These are phyloP conservation scores for Diaporthe ilicicola DNA, from an alignment of 2,329 filamentous ascomycete genomes.

Conservation along the genomic window DNA sequence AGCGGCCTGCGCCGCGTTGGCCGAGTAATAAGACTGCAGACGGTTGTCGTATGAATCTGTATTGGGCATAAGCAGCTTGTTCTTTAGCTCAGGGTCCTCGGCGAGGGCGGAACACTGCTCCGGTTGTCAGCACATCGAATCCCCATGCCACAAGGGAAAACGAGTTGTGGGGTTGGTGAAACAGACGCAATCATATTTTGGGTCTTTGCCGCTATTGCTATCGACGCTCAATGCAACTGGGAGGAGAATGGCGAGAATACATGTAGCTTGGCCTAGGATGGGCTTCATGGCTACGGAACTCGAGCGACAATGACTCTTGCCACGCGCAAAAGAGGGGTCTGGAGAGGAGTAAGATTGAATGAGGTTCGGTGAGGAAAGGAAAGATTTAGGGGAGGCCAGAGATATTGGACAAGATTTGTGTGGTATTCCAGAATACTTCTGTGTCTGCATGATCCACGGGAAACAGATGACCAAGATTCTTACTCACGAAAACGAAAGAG, in stretches of 20 bases:
- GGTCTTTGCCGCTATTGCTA: too few relatives aligned
- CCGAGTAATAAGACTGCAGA: conserved; percentile 47
- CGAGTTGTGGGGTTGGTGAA: neutral
- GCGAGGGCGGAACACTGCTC: conserved; percentile 41
- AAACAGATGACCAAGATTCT: neutral
- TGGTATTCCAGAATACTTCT: neutral
- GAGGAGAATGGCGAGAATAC: neutral
- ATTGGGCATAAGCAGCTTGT: conserved; percentile 42
- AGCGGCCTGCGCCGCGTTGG: conserved; percentile 45
- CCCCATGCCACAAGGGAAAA: too few relatives aligned
- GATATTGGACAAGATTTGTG: neutral
- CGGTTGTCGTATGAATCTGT: conserved; percentile 41
- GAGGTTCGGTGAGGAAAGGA: neutral
- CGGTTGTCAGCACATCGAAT: neutral
- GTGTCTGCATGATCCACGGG: neutral
- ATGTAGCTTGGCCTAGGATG: neutral
- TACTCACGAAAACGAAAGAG: neutral
- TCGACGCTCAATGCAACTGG: neutral
- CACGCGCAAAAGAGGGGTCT: neutral
- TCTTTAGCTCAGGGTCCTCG: conserved; percentile 36
- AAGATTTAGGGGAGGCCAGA: too few relatives aligned
- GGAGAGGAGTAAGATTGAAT: neutral
- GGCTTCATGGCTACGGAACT: neutral
- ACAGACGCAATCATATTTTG: neutral
- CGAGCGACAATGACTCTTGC: neutral